Evolutionary conservation across 2,329 filamentous ascomycete species (phyloP).

Genomic region (Tolypocladium endophyticum): DNA sequence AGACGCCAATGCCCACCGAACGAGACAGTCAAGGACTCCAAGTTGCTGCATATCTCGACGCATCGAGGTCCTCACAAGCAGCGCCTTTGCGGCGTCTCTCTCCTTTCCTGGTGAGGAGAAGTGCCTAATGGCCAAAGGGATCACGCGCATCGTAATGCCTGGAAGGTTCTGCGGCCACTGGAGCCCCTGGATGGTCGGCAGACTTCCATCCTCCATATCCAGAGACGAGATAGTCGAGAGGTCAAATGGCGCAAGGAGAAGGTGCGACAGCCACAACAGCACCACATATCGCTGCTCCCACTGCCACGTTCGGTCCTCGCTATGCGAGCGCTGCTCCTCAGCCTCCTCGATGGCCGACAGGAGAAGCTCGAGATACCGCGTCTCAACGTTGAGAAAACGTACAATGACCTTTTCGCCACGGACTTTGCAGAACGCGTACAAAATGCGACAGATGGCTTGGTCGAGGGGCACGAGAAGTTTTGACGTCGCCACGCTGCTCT

Average conservation of each 20-base stretch:
- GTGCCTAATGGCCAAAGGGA: slow-evolving; percentile 62
- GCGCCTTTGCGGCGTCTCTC: slow-evolving; percentile 71
- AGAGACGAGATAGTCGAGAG: slow-evolving; percentile 70
- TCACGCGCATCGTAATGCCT: slow-evolving; percentile 56
- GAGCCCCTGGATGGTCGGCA: slow-evolving; percentile 35
- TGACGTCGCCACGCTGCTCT: slow-evolving; percentile 17
- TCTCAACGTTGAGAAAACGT: slow-evolving; percentile 83
- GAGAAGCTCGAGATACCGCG: slow-evolving; percentile 71
- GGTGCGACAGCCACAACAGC: slow-evolving; percentile 76
- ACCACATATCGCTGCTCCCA: slow-evolving; percentile 90
- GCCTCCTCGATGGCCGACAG: slow-evolving; percentile 61
- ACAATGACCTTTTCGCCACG: slow-evolving; percentile 87
- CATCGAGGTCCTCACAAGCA: slow-evolving; percentile 74
- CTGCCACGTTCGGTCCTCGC: slow-evolving; percentile 31
- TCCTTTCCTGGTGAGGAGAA: slow-evolving; percentile 74
- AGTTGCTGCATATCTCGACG: slow-evolving; percentile 79
- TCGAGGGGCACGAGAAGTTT: slow-evolving; percentile 45
- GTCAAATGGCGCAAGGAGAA: slow-evolving; percentile 82
- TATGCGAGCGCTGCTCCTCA: slow-evolving; percentile 20
- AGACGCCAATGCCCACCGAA: slow-evolving; percentile 58
- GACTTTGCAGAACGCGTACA: slow-evolving; percentile 92
- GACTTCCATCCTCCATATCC: slow-evolving; percentile 34
- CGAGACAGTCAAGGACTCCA: slow-evolving; percentile 56
- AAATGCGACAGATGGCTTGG: slow-evolving; percentile 62
- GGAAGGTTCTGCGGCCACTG: slow-evolving; percentile 52